These are phyloP conservation scores for Cenchrus americanus DNA, from an alignment of 176 grass and related monocot genomes.

Conservation along the genomic window DNA sequence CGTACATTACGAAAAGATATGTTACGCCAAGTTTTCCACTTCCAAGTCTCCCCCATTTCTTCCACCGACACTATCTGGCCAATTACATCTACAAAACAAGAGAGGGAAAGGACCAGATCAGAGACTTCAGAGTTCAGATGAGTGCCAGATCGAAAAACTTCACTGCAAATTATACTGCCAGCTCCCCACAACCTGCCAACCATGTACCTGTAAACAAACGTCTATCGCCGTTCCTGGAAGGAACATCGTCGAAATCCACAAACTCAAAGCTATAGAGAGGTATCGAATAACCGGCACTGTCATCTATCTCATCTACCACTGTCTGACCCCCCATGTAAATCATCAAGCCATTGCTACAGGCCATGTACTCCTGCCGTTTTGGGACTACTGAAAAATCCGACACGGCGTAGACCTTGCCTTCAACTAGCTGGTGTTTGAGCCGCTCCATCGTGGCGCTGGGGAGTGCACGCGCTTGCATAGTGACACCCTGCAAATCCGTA, in stretches of 20 bases:
- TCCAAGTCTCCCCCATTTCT: neutral
- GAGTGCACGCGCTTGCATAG: neutral
- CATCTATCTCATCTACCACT: neutral
- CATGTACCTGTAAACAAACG: constrained; percentile 18
- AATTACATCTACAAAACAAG: constrained; percentile 26
- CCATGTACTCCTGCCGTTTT: neutral
- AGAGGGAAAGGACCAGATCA: neutral
- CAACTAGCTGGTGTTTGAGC: neutral
- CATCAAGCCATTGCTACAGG: constrained; percentile 14
- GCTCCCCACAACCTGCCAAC: neutral
- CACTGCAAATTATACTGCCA: neutral
- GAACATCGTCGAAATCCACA: constrained; percentile 21
- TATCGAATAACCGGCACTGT: neutral
- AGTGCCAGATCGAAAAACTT: neutral
- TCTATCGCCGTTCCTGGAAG: neutral
- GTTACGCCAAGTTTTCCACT: neutral
- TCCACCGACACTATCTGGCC: constrained; percentile 12
- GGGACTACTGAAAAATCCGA: neutral
- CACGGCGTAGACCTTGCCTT: constrained; percentile 33
- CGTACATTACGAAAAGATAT: neutral
- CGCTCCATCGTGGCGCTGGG: neutral
- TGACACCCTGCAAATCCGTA: neutral
- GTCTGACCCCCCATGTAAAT: neutral
- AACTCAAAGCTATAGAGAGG: constrained; percentile 28
- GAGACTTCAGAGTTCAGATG: neutral